phyloP scores from a whole-genome alignment of 139 green algal genomes.

The Chlamydomonas schloesseri region DNA sequence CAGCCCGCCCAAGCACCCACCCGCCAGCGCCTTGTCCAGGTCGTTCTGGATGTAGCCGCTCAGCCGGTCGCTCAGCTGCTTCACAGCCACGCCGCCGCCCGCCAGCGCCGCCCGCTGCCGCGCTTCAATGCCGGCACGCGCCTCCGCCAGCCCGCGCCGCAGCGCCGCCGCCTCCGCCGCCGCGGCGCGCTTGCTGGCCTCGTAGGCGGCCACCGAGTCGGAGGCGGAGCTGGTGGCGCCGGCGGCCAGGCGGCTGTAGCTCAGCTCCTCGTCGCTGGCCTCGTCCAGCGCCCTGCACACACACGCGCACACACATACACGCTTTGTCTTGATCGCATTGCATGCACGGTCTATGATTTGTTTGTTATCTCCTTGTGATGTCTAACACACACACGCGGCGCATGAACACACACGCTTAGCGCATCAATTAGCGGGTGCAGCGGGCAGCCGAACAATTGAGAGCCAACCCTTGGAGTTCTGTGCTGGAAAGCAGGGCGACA shows the following conservation, averaged over 20 bases:
- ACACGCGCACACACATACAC: no score
- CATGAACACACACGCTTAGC: not conserved
- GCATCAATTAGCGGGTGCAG: not conserved
- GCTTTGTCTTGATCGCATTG: no score
- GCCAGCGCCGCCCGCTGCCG: conserved; percentile 28
- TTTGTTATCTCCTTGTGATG: no score
- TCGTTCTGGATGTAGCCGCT: conserved; percentile 40
- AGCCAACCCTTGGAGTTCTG: no score
- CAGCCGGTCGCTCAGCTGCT: conserved; percentile 38
- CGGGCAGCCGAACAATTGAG: no score
- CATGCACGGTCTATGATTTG: no score
- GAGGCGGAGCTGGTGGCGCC: not conserved
- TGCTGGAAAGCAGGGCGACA: no score
- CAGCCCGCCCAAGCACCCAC: no score
- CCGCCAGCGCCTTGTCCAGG: conserved; percentile 32
- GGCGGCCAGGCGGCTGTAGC: conserved; percentile 17
- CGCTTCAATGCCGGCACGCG: conserved; percentile 15
- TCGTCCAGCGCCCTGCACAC: conserved; percentile 41
- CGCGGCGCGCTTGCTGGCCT: not conserved
- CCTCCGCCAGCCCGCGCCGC: conserved; percentile 33
- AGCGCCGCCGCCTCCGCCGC: conserved; percentile 22
- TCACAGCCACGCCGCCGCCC: not conserved
- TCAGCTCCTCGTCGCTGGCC: conserved; percentile 34
- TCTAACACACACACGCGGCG: not conserved
- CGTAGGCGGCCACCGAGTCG: conserved; percentile 5